phyloP scores from a whole-genome alignment of 352 stramenopile species.

The Globisporangium solare region DNA sequence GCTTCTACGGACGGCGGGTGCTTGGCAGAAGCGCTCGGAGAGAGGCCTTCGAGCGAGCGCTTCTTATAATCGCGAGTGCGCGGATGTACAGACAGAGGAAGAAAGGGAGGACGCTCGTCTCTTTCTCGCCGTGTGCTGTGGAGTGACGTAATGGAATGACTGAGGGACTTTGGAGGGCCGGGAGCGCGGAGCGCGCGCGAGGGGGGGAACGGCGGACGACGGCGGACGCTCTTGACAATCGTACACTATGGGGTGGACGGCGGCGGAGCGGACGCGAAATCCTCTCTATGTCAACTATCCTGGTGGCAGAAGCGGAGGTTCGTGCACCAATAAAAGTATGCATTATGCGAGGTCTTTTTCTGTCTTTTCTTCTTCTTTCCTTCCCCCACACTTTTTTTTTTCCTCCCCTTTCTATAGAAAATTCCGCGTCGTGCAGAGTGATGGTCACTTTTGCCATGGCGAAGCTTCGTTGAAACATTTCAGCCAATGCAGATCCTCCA shows the following conservation, averaged over 20 bases:
- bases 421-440: neutral
- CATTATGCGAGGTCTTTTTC: neutral
- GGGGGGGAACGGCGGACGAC: neutral
- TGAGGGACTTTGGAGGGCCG: neutral
- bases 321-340: neutral
- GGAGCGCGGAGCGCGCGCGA: neutral
- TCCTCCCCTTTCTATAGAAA: neutral
- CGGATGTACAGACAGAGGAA: conserved; percentile 2
- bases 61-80: neutral
- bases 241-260: neutral
- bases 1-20: too few relatives aligned
- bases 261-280: neutral
- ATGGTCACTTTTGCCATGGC: neutral
- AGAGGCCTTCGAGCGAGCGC: too few relatives aligned
- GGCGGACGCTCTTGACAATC: neutral
- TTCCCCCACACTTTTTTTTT: conserved; percentile 1
- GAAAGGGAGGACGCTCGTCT: neutral
- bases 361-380: neutral
- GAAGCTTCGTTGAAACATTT: neutral
- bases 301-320: neutral
- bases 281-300: neutral
- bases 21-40: too few relatives aligned
- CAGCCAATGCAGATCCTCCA: neutral
- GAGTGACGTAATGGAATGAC: conserved; percentile 8
- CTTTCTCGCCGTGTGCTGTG: neutral